Base-by-base conservation (phyloP, 75 land plant genomes). In the Larix kaempferi region DNA sequence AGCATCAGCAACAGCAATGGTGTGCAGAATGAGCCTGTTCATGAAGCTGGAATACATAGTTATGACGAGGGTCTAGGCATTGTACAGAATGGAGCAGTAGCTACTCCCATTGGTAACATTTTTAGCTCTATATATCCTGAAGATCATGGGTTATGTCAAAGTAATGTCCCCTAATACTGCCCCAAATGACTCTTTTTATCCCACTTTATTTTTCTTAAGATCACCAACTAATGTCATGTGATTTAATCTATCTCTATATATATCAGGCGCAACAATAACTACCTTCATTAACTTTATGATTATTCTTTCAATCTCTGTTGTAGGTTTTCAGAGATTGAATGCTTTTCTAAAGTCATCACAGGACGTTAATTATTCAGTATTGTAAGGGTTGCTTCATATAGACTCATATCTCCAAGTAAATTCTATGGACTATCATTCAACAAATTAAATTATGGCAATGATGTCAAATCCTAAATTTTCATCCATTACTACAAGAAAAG, bases 1-100 rank as follows among this genome's bases (percentile, higher is more conserved):
- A 37, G 2, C 21, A 35, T 37, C 49, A 41, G 12, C n/a, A 69
- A 69, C 54, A n/a, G 21, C 41, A 69, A 69, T 21, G 72, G 72
- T 19, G 23, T 69, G 72, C 72, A 69, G 52, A 10, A 69, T 41
- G 72, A 41, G 52, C 72, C 41, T 41, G 21, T 69, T 69, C 72
- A 69, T 35, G 72, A 69, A 44, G 72, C 72, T 8, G 72, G 72
- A 41, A 69, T 41, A 17, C 41, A 69, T 35, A 41, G 13, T 41
- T 69, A 41, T 69, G 72, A 52, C 5, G 72, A 69, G 72, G 72
- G 49, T n/a, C 10, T 69, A 41, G 72, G 72, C 21, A 69, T 69
- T 39, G 41, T 69, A 7, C 72, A 69, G 23, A 69, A 69, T 44
- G 72, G 72, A 39, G 22, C 72, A 37, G 39, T 69, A 37, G 72